These are phyloP conservation scores for grape (Vitis vinifera) DNA, from an alignment of 164 flowering plant species.

Conservation along the genomic window ASM3070453v1 NC_081806.1:9206001-9206500, in stretches of 20 bases:
- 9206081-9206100: no score
- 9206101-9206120: no score
- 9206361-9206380: slow-evolving; percentile 68
- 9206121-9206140: no score
- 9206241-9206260: slow-evolving; percentile 5
- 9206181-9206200: slow-evolving; percentile 20
- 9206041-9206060: no score
- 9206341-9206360: slow-evolving; percentile 88
- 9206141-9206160: not conserved
- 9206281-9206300: slow-evolving; percentile 6
- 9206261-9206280: not conserved
- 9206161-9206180: not conserved
- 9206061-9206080: no score
- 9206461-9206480: slow-evolving; percentile 55
- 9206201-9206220: slow-evolving; percentile 23
- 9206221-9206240: slow-evolving; percentile 3
- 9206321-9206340: slow-evolving; percentile 75
- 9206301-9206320: slow-evolving; percentile 63
- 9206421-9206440: slow-evolving; percentile 76
- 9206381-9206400: slow-evolving; percentile 59
- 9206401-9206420: slow-evolving; percentile 46
- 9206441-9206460: slow-evolving; percentile 50
- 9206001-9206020: no score
- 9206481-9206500: slow-evolving; percentile 53
- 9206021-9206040: no score